A percentile compares a stretch with the other conserved stretches of the same genome.
Evolutionary conservation across 495 filamentous ascomycete species (phyloP).

Genomic region (Penicillium atrosanguineum): DNA sequence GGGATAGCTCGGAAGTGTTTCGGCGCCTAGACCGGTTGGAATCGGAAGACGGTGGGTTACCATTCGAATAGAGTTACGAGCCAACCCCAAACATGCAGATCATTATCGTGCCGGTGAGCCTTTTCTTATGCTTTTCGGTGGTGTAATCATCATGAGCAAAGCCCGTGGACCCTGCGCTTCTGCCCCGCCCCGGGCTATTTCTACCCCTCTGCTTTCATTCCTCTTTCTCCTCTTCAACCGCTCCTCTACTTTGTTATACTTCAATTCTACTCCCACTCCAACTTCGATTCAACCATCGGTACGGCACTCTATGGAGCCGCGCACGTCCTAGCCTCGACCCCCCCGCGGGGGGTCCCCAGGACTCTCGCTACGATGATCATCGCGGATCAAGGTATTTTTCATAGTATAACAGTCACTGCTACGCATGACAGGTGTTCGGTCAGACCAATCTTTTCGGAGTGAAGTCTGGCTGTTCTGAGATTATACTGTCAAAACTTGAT

Average conservation of each 20-base stretch:
- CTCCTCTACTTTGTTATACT: neutral
- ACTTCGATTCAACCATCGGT: conserved; percentile 26
- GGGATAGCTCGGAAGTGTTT: neutral
- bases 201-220: conserved; percentile 14
- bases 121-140: neutral
- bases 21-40: conserved; percentile 10
- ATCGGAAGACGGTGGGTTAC: conserved; percentile 15
- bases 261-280: conserved; percentile 1
- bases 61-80: conserved; percentile 7
- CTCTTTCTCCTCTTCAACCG: conserved; percentile 1
- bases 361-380: conserved; percentile 34
- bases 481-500: conserved; percentile 75
- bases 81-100: conserved; percentile 5
- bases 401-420: conserved; percentile 50
- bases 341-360: conserved; percentile 10
- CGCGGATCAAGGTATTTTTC: conserved; percentile 58
- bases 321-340: conserved; percentile 24
- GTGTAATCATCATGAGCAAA: conserved; percentile 11
- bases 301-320: conserved; percentile 39
- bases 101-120: conserved; percentile 18
- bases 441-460: neutral
- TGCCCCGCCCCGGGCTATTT: conserved; percentile 21
- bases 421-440: conserved; percentile 61
- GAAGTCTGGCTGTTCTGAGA: conserved; percentile 54
- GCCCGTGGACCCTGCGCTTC: neutral